Evolutionary conservation across 352 stramenopile genomes (phyloP), one percentile per base, ranked within the genome.

Genomic region (Globisporangium cederbergense): DNA sequence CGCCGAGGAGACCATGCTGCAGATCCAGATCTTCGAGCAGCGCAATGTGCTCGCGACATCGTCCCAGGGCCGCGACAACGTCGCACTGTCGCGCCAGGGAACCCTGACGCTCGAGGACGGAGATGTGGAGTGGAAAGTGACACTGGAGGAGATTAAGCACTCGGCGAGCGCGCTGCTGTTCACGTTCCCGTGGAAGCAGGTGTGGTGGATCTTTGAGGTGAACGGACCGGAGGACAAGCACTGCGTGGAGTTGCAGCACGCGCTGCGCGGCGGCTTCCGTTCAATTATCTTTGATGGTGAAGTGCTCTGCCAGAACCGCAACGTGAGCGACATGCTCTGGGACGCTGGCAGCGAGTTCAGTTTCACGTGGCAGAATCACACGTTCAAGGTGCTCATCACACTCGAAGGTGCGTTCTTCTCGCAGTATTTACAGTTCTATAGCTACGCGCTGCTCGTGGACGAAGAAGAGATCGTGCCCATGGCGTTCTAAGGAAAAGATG

Each of bases 151-250:
- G 70, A 94, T 94, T 66, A 94, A 94, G 65, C 86, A 94, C 58
- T 62, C 81, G 1, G 83, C 83, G 22, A 92, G 83, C 32, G 81
- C 86, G 18, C 64, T 94, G 16, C 55, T 94, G 54, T 90, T 91
- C 60, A 94, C 86, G 38, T 94, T 94, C 60, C 86, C 86, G 49
- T 94, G 86, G 86, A 94, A 94, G 61, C 86, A 94, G 60, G 71
- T 92, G 45, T 94, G 86, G 86, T 94, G 86, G 86, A 82, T 91
- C 56, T 85, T 94, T 47, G 77, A 85, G 64, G 55, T 88, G 58
- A 71, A 86, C 42, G 72, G 67, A 5, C 75, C 64, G 22, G 78
- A 76, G 32, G 80, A 83, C 58, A 71, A 67, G 45, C 78, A 92
- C 72, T 84, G 73, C 32, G 75, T 94, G 32, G 85, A 94, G 64